Evolutionary conservation across 2,329 filamentous ascomycete genomes (phyloP).

Genomic region (Apiospora aurea): DNA sequence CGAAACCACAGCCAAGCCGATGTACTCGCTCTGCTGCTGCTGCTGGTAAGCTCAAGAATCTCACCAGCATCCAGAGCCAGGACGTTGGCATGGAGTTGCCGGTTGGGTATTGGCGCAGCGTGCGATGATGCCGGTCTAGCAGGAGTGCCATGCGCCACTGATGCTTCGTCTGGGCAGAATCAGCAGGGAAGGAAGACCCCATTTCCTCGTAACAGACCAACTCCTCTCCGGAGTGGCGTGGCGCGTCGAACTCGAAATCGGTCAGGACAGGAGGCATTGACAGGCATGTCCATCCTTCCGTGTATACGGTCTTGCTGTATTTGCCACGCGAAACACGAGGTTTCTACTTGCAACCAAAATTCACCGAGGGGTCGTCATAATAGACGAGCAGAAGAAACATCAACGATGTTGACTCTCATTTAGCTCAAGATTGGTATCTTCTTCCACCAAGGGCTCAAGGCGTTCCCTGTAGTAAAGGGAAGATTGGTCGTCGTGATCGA

Average conservation of each 20-base stretch:
- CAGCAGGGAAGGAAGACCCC: too few species aligned
- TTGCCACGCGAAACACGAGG: slow-evolving; percentile 50
- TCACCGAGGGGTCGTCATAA: too few species aligned
- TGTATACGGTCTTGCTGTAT: slow-evolving; percentile 47
- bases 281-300: slow-evolving; percentile 41
- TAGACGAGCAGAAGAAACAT: too few species aligned
- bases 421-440: too few species aligned
- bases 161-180: background rate
- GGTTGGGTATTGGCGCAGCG: slow-evolving; percentile 27
- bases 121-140: background rate
- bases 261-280: slow-evolving; percentile 47
- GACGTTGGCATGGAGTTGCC: slow-evolving; percentile 27
- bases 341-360: background rate
- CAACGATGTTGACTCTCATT: too few species aligned
- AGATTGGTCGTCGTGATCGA: too few species aligned
- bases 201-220: slow-evolving; percentile 57
- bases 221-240: slow-evolving; percentile 33
- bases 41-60: background rate
- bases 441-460: too few species aligned
- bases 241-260: slow-evolving; percentile 55
- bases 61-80: background rate
- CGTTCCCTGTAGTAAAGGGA: too few species aligned
- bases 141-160: background rate
- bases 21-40: slow-evolving; percentile 25
- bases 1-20: too few species aligned